Evolutionary conservation across 208 protist species (phyloP).

Genomic region (Trichomonas tenax): DNA sequence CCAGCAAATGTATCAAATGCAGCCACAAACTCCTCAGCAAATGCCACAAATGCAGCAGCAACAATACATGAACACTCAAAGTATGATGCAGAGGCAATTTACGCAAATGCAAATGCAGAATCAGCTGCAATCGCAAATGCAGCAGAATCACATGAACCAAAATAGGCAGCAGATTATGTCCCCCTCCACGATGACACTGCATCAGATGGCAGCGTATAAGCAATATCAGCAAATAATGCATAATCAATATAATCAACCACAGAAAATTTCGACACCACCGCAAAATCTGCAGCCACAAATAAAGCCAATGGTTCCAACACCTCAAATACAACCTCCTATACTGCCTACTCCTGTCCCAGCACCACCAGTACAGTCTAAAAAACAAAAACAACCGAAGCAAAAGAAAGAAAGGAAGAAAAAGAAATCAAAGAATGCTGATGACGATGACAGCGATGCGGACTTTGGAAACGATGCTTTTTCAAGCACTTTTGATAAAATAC

Average conservation of each 20-base stretch:
- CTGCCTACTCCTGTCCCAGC: background rate
- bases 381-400: background rate
- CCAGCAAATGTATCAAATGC: background rate
- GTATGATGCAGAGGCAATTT: background rate
- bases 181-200: background rate
- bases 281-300: background rate
- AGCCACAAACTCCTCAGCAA: background rate
- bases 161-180: background rate
- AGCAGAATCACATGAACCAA: background rate
- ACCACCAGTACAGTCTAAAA: background rate
- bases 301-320: background rate
- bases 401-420: background rate
- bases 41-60: background rate
- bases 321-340: background rate
- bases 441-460: background rate
- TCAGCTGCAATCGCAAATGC: background rate
- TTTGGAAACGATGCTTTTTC: background rate
- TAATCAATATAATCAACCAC: background rate
- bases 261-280: background rate
- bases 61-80: background rate
- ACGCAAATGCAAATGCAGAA: background rate
- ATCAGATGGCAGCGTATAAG: background rate
- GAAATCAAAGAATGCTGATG: background rate
- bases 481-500: background rate
- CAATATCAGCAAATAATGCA: background rate